These are phyloP conservation scores for Escallonia herrerae DNA, from an alignment of 129 eudicot genomes.

Conservation along the genomic window DNA sequence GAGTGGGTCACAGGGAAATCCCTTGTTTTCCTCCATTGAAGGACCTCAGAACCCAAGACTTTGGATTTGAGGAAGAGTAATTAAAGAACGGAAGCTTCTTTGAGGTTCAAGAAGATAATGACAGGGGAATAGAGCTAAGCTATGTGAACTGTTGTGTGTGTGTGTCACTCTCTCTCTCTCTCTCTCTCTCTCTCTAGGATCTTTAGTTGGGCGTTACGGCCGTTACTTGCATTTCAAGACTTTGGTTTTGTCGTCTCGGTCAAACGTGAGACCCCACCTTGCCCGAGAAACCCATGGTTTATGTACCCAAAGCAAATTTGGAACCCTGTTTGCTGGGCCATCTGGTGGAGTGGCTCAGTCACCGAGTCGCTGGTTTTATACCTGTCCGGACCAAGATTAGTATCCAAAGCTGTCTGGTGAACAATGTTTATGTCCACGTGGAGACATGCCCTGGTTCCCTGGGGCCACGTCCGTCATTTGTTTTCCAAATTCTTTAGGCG, in stretches of 20 bases:
- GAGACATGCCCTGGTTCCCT: no score
- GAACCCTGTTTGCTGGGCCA: not conserved
- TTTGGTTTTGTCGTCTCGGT: constrained; percentile 25
- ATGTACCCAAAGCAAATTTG: constrained; percentile 17
- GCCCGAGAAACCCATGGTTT: constrained; percentile 21
- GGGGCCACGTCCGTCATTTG: no score
- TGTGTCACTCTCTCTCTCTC: no score
- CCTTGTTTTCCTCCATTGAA: constrained; percentile 11
- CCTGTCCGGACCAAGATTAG: not conserved
- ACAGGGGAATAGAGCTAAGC: constrained; percentile 1
- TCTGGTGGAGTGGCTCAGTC: not conserved
- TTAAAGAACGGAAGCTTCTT: constrained; percentile 19
- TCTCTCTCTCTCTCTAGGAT: constrained; percentile 6
- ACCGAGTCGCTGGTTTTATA: not conserved
- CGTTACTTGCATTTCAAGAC: constrained; percentile 27
- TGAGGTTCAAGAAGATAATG: not conserved
- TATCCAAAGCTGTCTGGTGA: no score
- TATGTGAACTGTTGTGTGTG: not conserved
- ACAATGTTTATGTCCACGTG: no score
- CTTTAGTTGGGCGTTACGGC: constrained; percentile 8
- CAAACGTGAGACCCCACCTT: constrained; percentile 17
- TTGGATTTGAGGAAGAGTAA: not conserved
- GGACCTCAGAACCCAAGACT: not conserved
- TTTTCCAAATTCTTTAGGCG: no score
- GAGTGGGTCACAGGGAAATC: constrained; percentile 22